Percentiles rank a stretch among this genome's conserved stretches.
phyloP scores from a whole-genome alignment of 106 monocot species.

The Amphibolis antarctica region DNA sequence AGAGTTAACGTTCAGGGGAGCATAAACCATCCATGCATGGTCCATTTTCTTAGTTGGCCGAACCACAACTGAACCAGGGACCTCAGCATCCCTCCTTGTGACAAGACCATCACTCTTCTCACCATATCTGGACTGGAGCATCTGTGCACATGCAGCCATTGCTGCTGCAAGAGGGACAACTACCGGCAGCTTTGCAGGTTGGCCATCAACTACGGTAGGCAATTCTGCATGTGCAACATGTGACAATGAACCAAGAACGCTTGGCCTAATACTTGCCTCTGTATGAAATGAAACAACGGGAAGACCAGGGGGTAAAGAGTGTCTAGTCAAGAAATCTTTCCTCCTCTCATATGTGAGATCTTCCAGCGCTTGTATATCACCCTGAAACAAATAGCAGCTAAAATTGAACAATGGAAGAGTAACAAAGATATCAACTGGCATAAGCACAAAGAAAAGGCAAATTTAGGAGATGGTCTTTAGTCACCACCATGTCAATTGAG shows the following conservation, averaged over 20 bases:
- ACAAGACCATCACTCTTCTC: slow-evolving; percentile 72
- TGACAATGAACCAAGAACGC: slow-evolving; percentile 58
- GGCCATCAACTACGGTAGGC: slow-evolving; percentile 28
- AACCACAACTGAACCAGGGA: slow-evolving; percentile 65
- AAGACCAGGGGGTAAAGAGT: slow-evolving; percentile 51
- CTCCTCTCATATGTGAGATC: slow-evolving; percentile 81
- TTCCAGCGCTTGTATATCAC: slow-evolving; percentile 67
- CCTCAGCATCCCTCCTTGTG: slow-evolving; percentile 57
- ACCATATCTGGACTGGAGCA: slow-evolving; percentile 54
- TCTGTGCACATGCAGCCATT: slow-evolving; percentile 55
- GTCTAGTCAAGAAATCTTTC: slow-evolving; percentile 53
- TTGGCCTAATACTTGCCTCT: slow-evolving; percentile 47
- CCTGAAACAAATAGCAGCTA: slow-evolving; percentile 19
- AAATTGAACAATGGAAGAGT: not conserved
- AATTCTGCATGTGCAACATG: slow-evolving; percentile 67
- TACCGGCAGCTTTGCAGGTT: slow-evolving; percentile 36
- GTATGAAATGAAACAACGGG: slow-evolving; percentile 87
- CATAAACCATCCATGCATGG: slow-evolving; percentile 85
- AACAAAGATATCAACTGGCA: too few species aligned
- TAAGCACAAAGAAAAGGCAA: too few species aligned
- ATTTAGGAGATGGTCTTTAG: too few species aligned
- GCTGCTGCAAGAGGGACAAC: slow-evolving; percentile 53
- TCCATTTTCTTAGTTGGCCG: slow-evolving; percentile 47
- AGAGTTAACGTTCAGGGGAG: slow-evolving; percentile 43
- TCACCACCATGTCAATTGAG: too few species aligned